Evolutionary conservation across 2,329 filamentous ascomycete genomes (phyloP).

Genomic region (Fusarium nurragi): DNA sequence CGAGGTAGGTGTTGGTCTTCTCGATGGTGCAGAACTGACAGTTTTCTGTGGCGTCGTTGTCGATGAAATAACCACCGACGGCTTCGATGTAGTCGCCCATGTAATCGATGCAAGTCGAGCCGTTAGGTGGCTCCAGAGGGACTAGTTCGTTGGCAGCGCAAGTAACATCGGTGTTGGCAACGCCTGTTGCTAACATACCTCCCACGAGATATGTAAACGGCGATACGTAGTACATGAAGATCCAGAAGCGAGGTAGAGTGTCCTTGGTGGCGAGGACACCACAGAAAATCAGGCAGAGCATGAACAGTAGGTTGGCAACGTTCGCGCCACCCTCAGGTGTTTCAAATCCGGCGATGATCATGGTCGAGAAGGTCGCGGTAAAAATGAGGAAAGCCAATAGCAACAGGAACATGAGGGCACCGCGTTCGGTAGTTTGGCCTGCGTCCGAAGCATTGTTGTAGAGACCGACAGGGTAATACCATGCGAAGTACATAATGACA

Average conservation of each 20-base stretch:
- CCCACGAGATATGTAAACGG: slow-evolving; percentile 85
- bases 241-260: slow-evolving; percentile 64
- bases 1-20: slow-evolving; percentile 63
- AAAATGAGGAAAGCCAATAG: slow-evolving; percentile 80
- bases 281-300: slow-evolving; percentile 60
- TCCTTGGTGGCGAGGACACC: slow-evolving; percentile 50
- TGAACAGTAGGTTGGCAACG: slow-evolving; percentile 72
- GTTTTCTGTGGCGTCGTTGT: slow-evolving; percentile 56
- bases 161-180: slow-evolving; percentile 71
- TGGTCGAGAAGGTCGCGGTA: slow-evolving; percentile 81
- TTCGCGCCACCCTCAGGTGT: slow-evolving; percentile 73
- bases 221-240: slow-evolving; percentile 71
- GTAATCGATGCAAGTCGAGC: slow-evolving; percentile 69
- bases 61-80: slow-evolving; percentile 64
- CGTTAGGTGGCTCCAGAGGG: slow-evolving; percentile 67
- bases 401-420: slow-evolving; percentile 81
- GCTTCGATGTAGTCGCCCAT: slow-evolving; percentile 59
- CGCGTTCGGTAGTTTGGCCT: slow-evolving; percentile 71
- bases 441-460: slow-evolving; percentile 73
- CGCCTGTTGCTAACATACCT: slow-evolving; percentile 74
- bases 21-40: slow-evolving; percentile 68
- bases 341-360: slow-evolving; percentile 76
- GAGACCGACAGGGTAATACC: slow-evolving; percentile 88
- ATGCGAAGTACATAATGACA: slow-evolving; percentile 79
- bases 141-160: slow-evolving; percentile 78